Evolutionary conservation across 1,284 basidiomycete genomes (phyloP), one percentile per base, ranked within the genome.

Genomic region (Fomitiporia mediterranea): DNA sequence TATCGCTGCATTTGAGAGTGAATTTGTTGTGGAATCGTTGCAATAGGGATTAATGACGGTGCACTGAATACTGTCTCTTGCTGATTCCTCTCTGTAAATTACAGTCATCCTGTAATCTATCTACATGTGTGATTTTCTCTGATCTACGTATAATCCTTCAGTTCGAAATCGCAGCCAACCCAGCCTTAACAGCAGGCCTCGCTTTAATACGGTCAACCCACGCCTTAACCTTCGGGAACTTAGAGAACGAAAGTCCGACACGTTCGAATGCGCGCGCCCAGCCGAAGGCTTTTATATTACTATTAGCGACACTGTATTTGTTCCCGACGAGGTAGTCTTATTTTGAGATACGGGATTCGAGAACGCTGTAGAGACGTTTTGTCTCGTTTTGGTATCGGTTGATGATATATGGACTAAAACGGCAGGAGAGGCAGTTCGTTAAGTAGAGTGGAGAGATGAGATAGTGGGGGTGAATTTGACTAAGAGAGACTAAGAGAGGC

Each of bases 321-420:
- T 85, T 86, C 9, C 89, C 89, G 8, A 81, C 86, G 28, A 94
- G 79, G 69, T 77, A 93, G 54, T 86, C 80, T 25, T 82, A 79
- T 50, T 76, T 75, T 30, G 71, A 67, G 1, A 94, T 78, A 19
- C 83, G 81, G 55, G 81, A 80, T 62, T 93, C 83, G 54, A 93
- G 77, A 6, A 93, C 90, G 38, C 79, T 73, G 67, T 87, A 91
- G 4, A 94, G 76, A 30, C 91, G 80, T 66, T 83, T 83, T 2
- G 87, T 87, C 74, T 94, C 91, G 34, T 87, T 79, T 25, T 78
- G 62, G 70, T 91, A 93, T 49, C 88, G 57, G 35, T 59, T 55
- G 25, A 51, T 59, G 13, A 48, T 53, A 32, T 59, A 59, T 2
- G 46, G 53, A 23, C 19, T n/a, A n/a, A 49, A 49, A n/a, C n/a